Evolutionary conservation across 2,329 filamentous ascomycete genomes (phyloP).

Genomic region (Shiraia sp.): DNA sequence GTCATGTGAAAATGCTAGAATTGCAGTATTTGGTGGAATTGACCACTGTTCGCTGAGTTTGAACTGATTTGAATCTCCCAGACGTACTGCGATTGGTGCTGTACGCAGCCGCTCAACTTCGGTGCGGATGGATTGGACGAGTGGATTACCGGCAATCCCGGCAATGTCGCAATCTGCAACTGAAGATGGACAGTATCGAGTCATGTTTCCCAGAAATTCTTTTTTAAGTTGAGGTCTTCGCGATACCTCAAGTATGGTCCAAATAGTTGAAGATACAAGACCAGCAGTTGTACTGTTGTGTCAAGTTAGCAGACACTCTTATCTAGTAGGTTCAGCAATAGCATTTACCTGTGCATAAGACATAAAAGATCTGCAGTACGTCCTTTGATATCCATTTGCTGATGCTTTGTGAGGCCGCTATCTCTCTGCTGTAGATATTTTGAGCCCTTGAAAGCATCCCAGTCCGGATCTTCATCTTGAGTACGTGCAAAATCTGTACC

Average conservation of each 20-base stretch:
- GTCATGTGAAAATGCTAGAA: conserved; percentile 27
- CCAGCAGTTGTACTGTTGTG: conserved; percentile 18
- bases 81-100: conserved; percentile 14
- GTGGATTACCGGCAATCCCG: conserved; percentile 14
- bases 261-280: conserved; percentile 24
- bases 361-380: conserved; percentile 25
- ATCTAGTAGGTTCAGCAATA: too few relatives aligned
- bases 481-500: conserved; percentile 20
- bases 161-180: conserved; percentile 19
- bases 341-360: conserved; percentile 29
- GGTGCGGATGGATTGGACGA: conserved; percentile 29
- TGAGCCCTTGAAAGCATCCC: conserved; percentile 25
- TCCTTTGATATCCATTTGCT: conserved; percentile 11
- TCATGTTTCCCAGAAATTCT: conserved; percentile 15
- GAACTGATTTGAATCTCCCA: conserved; percentile 9
- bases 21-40: conserved; percentile 17
- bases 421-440: conserved; percentile 27
- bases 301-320: conserved; percentile 4
- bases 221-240: conserved; percentile 22
- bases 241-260: conserved; percentile 28
- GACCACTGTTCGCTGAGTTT: conserved; percentile 26
- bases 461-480: conserved; percentile 12
- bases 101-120: conserved; percentile 30
- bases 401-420: conserved; percentile 9
- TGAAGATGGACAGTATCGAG: conserved; percentile 10